These are phyloP conservation scores for Trichoderma sp. DNA, from an alignment of 2,329 filamentous ascomycete genomes.

Conservation along the genomic window DNA sequence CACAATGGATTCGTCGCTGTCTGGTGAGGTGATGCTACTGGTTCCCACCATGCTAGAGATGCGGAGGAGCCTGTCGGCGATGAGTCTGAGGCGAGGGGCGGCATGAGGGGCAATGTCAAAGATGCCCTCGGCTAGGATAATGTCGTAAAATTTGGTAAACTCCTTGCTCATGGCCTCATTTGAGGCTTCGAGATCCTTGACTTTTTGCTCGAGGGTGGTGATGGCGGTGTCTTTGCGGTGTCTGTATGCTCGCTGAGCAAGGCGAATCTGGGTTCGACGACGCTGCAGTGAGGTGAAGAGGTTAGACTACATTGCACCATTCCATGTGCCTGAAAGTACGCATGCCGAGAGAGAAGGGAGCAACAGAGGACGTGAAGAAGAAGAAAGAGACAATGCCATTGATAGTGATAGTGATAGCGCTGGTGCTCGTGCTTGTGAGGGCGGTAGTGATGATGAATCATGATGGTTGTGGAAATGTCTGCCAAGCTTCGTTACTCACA, in stretches of 20 bases:
- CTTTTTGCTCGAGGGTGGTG: slow-evolving; percentile 66
- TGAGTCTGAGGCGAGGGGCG: slow-evolving; percentile 53
- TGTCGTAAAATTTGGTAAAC: slow-evolving; percentile 66
- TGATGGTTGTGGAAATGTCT: not conserved
- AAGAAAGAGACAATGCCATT: not conserved
- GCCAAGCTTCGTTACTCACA: slow-evolving; percentile 52
- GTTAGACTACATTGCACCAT: slow-evolving; percentile 24
- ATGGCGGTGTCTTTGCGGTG: slow-evolving; percentile 83
- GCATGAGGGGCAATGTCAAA: slow-evolving; percentile 57
- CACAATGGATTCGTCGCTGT: slow-evolving; percentile 13
- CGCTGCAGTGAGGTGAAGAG: slow-evolving; percentile 48
- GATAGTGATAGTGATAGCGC: not conserved
- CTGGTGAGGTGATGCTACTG: slow-evolving; percentile 25
- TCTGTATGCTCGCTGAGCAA: slow-evolving; percentile 82
- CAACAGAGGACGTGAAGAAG: not conserved
- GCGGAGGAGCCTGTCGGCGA: slow-evolving; percentile 57
- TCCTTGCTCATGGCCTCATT: slow-evolving; percentile 73
- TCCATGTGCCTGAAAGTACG: not conserved
- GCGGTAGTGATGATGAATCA: not conserved
- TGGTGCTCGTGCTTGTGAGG: too few species aligned
- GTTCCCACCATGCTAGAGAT: slow-evolving; percentile 50
- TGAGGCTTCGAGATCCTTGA: slow-evolving; percentile 64
- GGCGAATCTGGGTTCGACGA: slow-evolving; percentile 80
- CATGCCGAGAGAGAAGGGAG: not conserved
- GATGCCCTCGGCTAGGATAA: slow-evolving; percentile 56